A percentile compares a stretch with the other conserved stretches of the same genome.
phyloP scores from a whole-genome alignment of 345 rosid species.

The Arabis alpina region DNA sequence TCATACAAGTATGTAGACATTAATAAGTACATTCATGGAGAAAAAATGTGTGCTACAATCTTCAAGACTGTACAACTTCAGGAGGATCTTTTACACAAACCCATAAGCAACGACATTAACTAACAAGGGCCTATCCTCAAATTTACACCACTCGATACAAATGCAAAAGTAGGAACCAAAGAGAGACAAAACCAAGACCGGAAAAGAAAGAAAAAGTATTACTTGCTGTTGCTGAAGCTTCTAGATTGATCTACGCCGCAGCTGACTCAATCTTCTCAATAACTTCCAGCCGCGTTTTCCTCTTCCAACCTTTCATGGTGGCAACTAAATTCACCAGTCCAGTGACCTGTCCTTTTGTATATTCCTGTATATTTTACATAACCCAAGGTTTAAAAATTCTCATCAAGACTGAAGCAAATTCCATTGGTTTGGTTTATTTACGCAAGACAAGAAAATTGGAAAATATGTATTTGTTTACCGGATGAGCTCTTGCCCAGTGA shows the following conservation, averaged over 20 bases:
- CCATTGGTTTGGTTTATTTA: slow-evolving; percentile 4
- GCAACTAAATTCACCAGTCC: slow-evolving; percentile 93
- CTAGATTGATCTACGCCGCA: slow-evolving; percentile 28
- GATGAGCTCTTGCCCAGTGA: slow-evolving; percentile 94
- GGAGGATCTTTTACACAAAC: slow-evolving; percentile 38
- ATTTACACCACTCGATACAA: slow-evolving; percentile 41
- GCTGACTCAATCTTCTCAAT: slow-evolving; percentile 82
- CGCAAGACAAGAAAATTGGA: neutral
- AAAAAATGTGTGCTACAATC: slow-evolving; percentile 34
- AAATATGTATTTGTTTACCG: slow-evolving; percentile 51
- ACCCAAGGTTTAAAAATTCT: neutral
- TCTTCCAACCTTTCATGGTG: slow-evolving; percentile 95
- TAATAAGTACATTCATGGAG: slow-evolving; percentile 5
- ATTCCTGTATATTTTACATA: slow-evolving; percentile 59
- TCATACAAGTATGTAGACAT: slow-evolving; percentile 18
- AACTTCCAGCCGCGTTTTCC: slow-evolving; percentile 82
- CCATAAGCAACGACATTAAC: slow-evolving; percentile 21
- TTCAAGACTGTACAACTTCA: slow-evolving; percentile 40
- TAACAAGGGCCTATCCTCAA: slow-evolving; percentile 37
- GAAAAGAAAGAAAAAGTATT: neutral
- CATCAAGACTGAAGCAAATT: neutral
- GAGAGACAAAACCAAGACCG: slow-evolving; percentile 6
- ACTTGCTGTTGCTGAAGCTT: slow-evolving; percentile 18
- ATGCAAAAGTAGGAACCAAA: slow-evolving; percentile 33
- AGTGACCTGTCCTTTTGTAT: slow-evolving; percentile 69